Base-by-base conservation (phyloP, 1,284 basidiomycete genomes). In the Ceratobasidium theobromae region DNA sequence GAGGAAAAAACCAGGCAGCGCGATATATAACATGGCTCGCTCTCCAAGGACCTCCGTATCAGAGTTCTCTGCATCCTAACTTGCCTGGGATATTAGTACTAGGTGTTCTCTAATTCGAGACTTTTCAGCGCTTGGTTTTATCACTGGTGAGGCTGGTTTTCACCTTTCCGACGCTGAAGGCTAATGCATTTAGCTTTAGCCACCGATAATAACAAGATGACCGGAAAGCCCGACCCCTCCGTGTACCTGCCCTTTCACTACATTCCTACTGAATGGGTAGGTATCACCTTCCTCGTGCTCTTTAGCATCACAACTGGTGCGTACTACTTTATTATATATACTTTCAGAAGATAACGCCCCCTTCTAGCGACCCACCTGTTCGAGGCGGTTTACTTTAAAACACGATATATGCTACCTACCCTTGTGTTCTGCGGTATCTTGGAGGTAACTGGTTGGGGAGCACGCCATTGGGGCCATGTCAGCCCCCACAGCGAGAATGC, bases 371-470 rank as follows among this genome's bases (percentile, higher is more conserved):
- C 77, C 0, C 86, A 87, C 70, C 38, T 79, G 11, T 73, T 70
- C 4, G 81, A 85, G 71, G 79, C 81, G 0, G 62, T 79, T 4
- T 71, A 70, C 21, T 78, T 71, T 53, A 77, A 79, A 14, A 75
- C 79, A 53, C 86, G 83, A 81, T 84, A 80, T 75, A 73, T 84
- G 8, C 71, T 85, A 41, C 80, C 80, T 0, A 86, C 86, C 0
- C 77, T 80, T 6, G 74, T 80, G 16, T 71, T 82, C 0, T 80
- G 80, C 32, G 83, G 82, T 8, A n/a, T 78, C 1, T 73, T 80
- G 2, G 86, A 88, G 73, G 70, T 82, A 14, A 69, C 84, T 11
- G 74, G 74, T 6, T 74, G 74, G 74, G 45, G 55, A 14, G 72
- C 68, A n/a, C 57, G 74, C 27, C 46, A 72, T 1, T 74, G 73